These are phyloP conservation scores for Sphagnum magellanicum DNA, from an alignment of 228 moss, liverwort and hornwort species.

Conservation along the genomic window DNA sequence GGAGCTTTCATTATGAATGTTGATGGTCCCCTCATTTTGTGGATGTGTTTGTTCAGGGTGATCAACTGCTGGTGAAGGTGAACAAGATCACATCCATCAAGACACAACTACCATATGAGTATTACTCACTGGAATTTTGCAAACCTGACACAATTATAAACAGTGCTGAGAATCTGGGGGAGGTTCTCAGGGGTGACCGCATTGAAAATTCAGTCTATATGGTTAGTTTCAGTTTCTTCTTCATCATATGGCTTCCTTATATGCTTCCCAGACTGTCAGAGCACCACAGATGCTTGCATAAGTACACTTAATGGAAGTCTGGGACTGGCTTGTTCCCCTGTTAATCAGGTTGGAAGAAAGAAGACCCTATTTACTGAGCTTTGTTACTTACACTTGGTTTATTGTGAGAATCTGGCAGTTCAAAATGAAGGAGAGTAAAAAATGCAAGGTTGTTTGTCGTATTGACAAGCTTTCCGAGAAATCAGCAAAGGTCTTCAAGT, in stretches of 20 bases:
- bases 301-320: too few relatives aligned
- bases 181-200: slow-evolving; percentile 55
- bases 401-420: slow-evolving; percentile 31
- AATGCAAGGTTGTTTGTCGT: slow-evolving; percentile 58
- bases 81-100: slow-evolving; percentile 51
- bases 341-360: too few relatives aligned
- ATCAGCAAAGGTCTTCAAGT: slow-evolving; percentile 67
- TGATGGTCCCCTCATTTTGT: too few relatives aligned
- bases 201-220: slow-evolving; percentile 51
- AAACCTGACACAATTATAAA: slow-evolving; percentile 27
- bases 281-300: too few relatives aligned
- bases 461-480: slow-evolving; percentile 41
- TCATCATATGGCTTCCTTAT: not conserved
- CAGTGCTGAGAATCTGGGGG: slow-evolving; percentile 53
- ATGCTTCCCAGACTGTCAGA: too few relatives aligned
- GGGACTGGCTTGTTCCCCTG: too few relatives aligned
- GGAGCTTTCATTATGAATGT: too few relatives aligned
- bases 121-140: slow-evolving; percentile 52
- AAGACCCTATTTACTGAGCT: too few relatives aligned
- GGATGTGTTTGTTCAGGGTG: too few relatives aligned
- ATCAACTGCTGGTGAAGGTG: slow-evolving; percentile 22
- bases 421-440: slow-evolving; percentile 37
- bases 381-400: too few relatives aligned
- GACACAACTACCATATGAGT: slow-evolving; percentile 55
- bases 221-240: slow-evolving; percentile 15